phyloP scores from a whole-genome alignment of 306 rosid genomes.

The Prunus davidiana region DNA sequence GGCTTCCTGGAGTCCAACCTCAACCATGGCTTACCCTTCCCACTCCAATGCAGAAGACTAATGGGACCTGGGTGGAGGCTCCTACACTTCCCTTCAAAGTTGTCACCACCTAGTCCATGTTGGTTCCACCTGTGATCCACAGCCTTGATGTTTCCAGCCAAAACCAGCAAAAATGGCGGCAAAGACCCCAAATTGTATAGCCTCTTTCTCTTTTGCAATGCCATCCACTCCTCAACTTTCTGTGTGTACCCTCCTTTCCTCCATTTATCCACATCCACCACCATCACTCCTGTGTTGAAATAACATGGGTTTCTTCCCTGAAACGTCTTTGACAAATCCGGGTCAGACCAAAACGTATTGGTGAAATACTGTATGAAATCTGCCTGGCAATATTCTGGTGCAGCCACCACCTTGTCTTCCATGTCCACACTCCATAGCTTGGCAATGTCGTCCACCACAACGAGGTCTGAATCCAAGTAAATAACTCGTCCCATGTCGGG shows the following conservation, averaged over 20 bases:
- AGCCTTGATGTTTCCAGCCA: conserved; percentile 62
- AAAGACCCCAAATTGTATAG: conserved; percentile 61
- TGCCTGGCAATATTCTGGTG: conserved; percentile 64
- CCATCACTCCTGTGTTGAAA: conserved; percentile 77
- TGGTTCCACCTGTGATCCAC: conserved; percentile 77
- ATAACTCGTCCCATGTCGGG: conserved; percentile 41
- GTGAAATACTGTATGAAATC: conserved; percentile 56
- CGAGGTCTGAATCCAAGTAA: conserved; percentile 59
- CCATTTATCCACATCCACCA: conserved; percentile 65
- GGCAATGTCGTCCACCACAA: conserved; percentile 64
- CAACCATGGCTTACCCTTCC: conserved; percentile 76
- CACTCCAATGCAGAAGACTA: conserved; percentile 75
- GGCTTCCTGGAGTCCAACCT: conserved; percentile 65
- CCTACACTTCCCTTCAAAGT: conserved; percentile 62
- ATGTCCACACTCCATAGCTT: conserved; percentile 58
- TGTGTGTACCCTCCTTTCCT: conserved; percentile 45
- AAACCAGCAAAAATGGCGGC: conserved; percentile 63
- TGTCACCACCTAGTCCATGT: conserved; percentile 77
- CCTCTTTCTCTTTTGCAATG: conserved; percentile 53
- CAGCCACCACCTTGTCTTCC: conserved; percentile 62
- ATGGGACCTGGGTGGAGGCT: conserved; percentile 63
- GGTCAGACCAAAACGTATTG: conserved; percentile 44
- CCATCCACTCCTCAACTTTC: conserved; percentile 69
- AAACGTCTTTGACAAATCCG: conserved; percentile 29
- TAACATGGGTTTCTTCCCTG: conserved; percentile 56